Percentiles rank a stretch among this genome's conserved stretches.
Conservation (phyloP, 495 filamentous ascomycete genomes). For the Podospora didyma region DNA sequence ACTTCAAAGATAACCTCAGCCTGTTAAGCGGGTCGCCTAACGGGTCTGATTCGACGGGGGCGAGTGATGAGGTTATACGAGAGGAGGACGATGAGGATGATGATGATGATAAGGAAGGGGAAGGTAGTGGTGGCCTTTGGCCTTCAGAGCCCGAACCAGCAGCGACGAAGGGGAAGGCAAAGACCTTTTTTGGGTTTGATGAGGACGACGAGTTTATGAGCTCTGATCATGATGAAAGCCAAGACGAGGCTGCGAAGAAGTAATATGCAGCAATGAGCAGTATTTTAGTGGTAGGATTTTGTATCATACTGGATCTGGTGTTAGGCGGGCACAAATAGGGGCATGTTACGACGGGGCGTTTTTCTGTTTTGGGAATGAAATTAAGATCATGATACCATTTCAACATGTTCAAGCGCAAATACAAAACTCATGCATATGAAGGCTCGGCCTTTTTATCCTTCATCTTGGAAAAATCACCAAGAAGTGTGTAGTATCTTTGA, state of each 20-base stretch:
- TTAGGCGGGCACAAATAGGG: too few relatives aligned
- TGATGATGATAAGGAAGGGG: constrained; percentile 31
- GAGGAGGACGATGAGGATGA: constrained; percentile 31
- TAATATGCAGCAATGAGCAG: not conserved
- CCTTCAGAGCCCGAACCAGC: constrained; percentile 24
- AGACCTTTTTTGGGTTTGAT: constrained; percentile 78
- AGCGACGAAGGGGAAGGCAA: constrained; percentile 34
- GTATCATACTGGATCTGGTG: too few relatives aligned
- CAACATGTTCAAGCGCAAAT: too few relatives aligned
- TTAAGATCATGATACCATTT: too few relatives aligned
- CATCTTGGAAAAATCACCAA: not conserved
- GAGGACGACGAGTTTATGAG: constrained; percentile 91
- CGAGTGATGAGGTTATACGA: constrained; percentile 30
- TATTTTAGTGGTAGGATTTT: not conserved
- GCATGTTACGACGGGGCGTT: too few relatives aligned
- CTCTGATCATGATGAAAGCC: constrained; percentile 56
- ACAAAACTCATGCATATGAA: too few relatives aligned
- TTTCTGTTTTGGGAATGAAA: too few relatives aligned
- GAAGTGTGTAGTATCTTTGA: not conserved
- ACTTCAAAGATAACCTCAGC: constrained; percentile 45
- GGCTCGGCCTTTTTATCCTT: not conserved
- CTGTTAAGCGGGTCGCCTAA: constrained; percentile 36
- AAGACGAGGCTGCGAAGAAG: constrained; percentile 22
- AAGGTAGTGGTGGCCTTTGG: constrained; percentile 30
- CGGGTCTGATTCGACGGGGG: constrained; percentile 36